Conservation (phyloP, 306 rosid species). For the Gillenia trifoliata region DNA sequence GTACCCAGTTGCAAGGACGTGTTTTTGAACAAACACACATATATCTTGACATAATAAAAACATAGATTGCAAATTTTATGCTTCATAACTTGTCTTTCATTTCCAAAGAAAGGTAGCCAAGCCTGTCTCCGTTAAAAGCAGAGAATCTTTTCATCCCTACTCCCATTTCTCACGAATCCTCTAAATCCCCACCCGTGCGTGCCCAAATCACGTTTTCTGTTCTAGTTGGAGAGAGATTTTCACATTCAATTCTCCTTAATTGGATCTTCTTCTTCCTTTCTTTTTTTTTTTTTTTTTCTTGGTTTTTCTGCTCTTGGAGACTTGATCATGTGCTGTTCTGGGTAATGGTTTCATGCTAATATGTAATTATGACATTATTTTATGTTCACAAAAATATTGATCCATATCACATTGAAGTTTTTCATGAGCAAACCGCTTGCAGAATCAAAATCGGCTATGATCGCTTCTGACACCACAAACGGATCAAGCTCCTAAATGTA, state of each 20-base stretch:
- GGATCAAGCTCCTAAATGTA: not conserved
- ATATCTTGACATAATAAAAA: not conserved
- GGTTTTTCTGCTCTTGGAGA: not conserved
- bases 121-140: conserved; percentile 55
- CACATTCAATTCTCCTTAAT: too few relatives aligned
- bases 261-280: not conserved
- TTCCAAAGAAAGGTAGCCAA: conserved; percentile 62
- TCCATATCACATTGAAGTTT: too few relatives aligned
- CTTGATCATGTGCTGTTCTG: not conserved
- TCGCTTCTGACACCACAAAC: not conserved
- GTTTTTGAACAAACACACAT: not conserved
- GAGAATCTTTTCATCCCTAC: conserved; percentile 44
- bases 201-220: not conserved
- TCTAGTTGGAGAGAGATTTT: too few relatives aligned
- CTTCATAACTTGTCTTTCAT: conserved; percentile 60
- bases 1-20: not conserved
- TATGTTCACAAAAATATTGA: too few relatives aligned
- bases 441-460: too few relatives aligned
- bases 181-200: not conserved
- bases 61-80: conserved; percentile 50
- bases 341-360: not conserved
- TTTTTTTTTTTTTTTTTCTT: not conserved
- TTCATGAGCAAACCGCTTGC: too few relatives aligned
- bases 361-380: too few relatives aligned
- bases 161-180: conserved; percentile 6